Evolutionary conservation across 2,329 filamentous ascomycete species (phyloP).

Genomic region (Pseudogymnoascus verrucosus): DNA sequence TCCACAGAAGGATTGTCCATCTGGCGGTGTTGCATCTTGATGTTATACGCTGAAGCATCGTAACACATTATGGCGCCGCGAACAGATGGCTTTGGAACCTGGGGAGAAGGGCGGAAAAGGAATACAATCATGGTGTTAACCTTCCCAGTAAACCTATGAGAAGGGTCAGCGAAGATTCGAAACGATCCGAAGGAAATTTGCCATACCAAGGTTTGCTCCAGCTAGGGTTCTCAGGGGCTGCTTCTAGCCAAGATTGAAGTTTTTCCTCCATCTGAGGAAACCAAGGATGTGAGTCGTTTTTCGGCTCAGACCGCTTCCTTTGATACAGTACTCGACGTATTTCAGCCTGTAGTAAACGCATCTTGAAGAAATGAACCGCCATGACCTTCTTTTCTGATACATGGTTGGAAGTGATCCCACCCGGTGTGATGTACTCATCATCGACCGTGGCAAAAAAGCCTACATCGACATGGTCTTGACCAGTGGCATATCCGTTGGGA

Average conservation of each 20-base stretch:
- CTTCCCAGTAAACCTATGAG: slow-evolving; percentile 51
- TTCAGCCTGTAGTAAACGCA: slow-evolving; percentile 80
- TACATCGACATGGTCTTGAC: slow-evolving; percentile 76
- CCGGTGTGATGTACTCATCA: slow-evolving; percentile 72
- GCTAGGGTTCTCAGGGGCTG: slow-evolving; percentile 59
- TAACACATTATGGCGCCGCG: slow-evolving; percentile 76
- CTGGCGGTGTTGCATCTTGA: slow-evolving; percentile 72
- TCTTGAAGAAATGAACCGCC: slow-evolving; percentile 87
- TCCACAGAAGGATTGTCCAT: slow-evolving; percentile 70
- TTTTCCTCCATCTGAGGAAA: slow-evolving; percentile 72
- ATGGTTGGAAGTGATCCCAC: slow-evolving; percentile 65
- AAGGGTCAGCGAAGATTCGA: slow-evolving; percentile 15
- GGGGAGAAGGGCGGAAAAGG: slow-evolving; percentile 83
- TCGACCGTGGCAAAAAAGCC: slow-evolving; percentile 75
- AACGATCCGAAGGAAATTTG: background rate
- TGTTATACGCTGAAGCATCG: slow-evolving; percentile 73
- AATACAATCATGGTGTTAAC: slow-evolving; percentile 86
- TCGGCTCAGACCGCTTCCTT: slow-evolving; percentile 68
- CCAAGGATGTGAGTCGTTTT: slow-evolving; percentile 78
- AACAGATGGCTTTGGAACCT: slow-evolving; percentile 76
- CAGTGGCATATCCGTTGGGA: slow-evolving; percentile 75
- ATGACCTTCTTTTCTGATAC: slow-evolving; percentile 77
- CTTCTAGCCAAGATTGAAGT: slow-evolving; percentile 70
- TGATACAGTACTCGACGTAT: slow-evolving; percentile 82
- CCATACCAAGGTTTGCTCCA: slow-evolving; percentile 73